Evolutionary conservation across 805 yeast genomes (phyloP), one percentile per base, ranked within the genome.

Genomic region (Torulaspora maleeae): DNA sequence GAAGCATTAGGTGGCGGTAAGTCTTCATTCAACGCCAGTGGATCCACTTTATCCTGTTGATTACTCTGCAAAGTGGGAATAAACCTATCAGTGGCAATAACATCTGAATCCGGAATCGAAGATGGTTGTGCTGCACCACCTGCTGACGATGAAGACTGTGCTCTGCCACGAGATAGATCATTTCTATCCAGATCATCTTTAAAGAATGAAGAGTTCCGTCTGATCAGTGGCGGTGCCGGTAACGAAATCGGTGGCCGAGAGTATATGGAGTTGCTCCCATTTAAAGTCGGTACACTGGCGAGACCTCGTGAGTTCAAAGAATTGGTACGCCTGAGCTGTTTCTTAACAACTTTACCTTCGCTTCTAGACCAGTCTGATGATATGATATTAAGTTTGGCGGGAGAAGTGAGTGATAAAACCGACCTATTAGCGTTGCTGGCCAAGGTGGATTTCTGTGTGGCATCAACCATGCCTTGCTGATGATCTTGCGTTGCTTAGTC

Each of bases 61-160:
- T 75, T 69, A 13, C 74, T 66, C 53, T 73, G 77, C 39, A 82
- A 60, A 27, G 78, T 67, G 3, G 87, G 87, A 39, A 82, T 80
- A 55, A 79, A 82, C 47, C 87, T 65, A 55, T 82, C 86, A 7
- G 76, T 67, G 5, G 73, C 68, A 5, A 50, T 47, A 52, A 64
- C 22, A 63, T 63, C 43, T 12, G 44, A 28, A 61, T 56, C 55
- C 25, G 53, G 47, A 11, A 25, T 29, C 16, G 40, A 36, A 10
- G 50, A 41, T 4, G 40, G 33, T 20, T 42, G 50, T 8, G 47
- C 27, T 11, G 33, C 13, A 11, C 47, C 38, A 22, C 36, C 10
- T 32, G 36, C 39, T 7, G 52, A 34, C 10, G 40, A 39, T 50
- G 55, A 27, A 44, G 47, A 36, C 15, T 28, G 29, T 45, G 43